Conservation (phyloP, 495 filamentous ascomycete genomes). For the Aspergillus affinis region DNA sequence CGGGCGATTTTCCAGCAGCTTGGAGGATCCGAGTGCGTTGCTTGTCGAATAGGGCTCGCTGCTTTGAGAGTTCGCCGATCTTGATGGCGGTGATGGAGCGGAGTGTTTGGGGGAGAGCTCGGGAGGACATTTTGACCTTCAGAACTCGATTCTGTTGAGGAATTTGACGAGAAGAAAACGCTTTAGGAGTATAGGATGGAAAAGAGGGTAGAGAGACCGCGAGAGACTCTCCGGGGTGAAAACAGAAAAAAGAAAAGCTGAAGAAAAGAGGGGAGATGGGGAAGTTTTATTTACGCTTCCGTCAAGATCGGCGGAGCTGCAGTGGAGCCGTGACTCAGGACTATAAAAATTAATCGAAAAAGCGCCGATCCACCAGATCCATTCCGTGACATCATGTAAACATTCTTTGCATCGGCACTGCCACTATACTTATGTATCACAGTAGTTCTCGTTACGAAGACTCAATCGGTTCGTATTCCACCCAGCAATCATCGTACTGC, state of each 20-base stretch:
- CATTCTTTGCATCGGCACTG: too few relatives aligned
- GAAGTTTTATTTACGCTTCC: not conserved
- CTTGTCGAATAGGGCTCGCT: constrained; percentile 52
- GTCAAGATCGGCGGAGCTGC: not conserved
- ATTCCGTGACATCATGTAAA: not conserved
- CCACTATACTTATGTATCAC: too few relatives aligned
- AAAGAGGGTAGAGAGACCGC: not conserved
- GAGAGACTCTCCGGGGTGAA: not conserved
- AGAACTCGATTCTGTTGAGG: too few relatives aligned
- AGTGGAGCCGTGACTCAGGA: not conserved
- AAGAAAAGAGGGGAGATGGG: constrained; percentile 1
- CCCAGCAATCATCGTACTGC: constrained; percentile 21
- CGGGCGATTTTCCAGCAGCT: constrained; percentile 25
- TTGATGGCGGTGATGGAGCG: constrained; percentile 66
- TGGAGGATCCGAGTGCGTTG: constrained; percentile 34
- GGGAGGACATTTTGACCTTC: constrained; percentile 29
- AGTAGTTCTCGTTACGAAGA: too few relatives aligned
- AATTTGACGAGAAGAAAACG: too few relatives aligned
- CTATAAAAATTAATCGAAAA: not conserved
- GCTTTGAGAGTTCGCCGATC: constrained; percentile 59
- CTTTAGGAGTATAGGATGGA: not conserved
- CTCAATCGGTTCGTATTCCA: constrained; percentile 2
- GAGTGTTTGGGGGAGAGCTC: constrained; percentile 58
- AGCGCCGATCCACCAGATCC: not conserved
- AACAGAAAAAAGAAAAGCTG: not conserved